A percentile compares a stretch with the other conserved stretches of the same genome.
Evolutionary conservation across 2,329 filamentous ascomycete genomes (phyloP).

Genomic region (Cercospora sp.): DNA sequence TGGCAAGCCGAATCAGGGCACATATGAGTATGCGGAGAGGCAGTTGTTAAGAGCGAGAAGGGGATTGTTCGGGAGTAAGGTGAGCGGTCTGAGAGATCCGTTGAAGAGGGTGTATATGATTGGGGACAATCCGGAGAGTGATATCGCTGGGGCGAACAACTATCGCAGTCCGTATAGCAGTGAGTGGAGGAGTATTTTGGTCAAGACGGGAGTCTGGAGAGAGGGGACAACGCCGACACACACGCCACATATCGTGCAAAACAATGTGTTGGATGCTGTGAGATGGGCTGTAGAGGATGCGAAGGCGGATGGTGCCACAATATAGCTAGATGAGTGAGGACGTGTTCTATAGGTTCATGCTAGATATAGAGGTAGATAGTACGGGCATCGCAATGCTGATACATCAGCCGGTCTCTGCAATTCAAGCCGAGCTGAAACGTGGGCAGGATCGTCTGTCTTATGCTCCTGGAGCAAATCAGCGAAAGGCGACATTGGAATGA

Average conservation of each 20-base stretch:
- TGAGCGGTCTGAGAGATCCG: slow-evolving; percentile 41
- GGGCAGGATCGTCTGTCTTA: neutral
- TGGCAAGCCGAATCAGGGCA: slow-evolving; percentile 77
- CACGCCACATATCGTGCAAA: slow-evolving; percentile 65
- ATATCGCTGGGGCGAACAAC: slow-evolving; percentile 83
- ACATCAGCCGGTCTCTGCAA: neutral
- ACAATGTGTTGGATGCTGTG: slow-evolving; percentile 76
- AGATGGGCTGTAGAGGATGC: slow-evolving; percentile 68
- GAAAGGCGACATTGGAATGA: neutral
- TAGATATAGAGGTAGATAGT: neutral
- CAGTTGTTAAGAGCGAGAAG: slow-evolving; percentile 65
- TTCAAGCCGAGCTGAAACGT: neutral
- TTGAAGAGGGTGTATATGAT: slow-evolving; percentile 87
- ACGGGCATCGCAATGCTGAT: neutral
- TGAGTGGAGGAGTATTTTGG: slow-evolving; percentile 75
- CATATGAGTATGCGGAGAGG: slow-evolving; percentile 82
- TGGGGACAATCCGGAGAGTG: slow-evolving; percentile 71
- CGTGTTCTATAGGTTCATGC: neutral
- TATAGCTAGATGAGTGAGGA: neutral
- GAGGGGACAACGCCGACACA: slow-evolving; percentile 58
- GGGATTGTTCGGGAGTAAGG: slow-evolving; percentile 44
- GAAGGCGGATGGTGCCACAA: slow-evolving; percentile 8
- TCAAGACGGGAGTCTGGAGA: slow-evolving; percentile 76
- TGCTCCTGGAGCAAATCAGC: neutral
- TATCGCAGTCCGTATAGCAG: slow-evolving; percentile 67